Evolutionary conservation across 1,284 basidiomycete genomes (phyloP), one percentile per base, ranked within the genome.

Genomic region (Lignosus rhinocerotis): DNA sequence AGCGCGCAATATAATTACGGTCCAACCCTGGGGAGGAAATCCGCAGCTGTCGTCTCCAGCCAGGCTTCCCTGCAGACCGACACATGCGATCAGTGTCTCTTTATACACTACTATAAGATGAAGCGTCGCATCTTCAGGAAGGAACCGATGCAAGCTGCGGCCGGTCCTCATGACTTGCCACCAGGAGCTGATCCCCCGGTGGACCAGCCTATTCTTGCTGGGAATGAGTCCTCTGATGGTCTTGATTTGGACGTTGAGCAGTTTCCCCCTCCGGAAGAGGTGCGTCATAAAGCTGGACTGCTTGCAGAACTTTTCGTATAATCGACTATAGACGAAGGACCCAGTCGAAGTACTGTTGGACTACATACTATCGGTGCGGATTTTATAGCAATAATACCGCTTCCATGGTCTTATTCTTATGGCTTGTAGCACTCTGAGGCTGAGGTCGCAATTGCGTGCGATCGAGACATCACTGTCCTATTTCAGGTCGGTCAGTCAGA

Each of bases 51-150:
- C 21, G 9, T 16, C 9, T 14, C 44, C 8, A 39, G 14, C 30
- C 41, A 8, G n/a, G 16, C 7, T 6, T 17, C 11, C 25, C 53
- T 16, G 12, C 31, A 7, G 9, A 32, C 39, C 11, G 36, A 14
- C 14, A 10, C 34, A 12, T 11, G 25, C 6, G 17, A 14, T 16
- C 12, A 63, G 11, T 55, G 55, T 21, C 12, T 60, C 6, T 63
- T 63, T 44, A 9, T 63, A 19, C 31, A 63, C 47, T 63, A 63
- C 49, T 63, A 51, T 47, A 52, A 53, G 43, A n/a, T 49, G 42
- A 59, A 58, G 51, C 52, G n/a, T n/a, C 49, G 61, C 2, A 16
- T 51, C 1, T 34, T 39, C 10, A 38, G 43, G 33, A 38, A 10
- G 32, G 17, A 12, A 14, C 12, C 6, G 14, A 55, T 62, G 2